Conservation (phyloP, 139 green algal species). For the Chlorella sorokiniana region DNA sequence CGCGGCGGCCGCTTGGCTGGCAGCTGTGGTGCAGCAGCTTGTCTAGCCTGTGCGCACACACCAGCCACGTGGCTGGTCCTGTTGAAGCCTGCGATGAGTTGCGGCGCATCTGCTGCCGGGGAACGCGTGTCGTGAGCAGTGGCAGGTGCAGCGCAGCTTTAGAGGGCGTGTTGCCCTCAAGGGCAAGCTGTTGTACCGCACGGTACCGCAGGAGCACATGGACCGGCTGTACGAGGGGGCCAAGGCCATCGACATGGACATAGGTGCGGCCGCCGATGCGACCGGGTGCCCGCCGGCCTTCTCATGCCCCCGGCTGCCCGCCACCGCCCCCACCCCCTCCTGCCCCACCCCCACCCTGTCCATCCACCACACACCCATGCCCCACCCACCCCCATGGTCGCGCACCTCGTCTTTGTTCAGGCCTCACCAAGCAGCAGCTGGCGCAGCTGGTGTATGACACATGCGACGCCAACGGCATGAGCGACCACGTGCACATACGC, state of each 20-base stretch:
- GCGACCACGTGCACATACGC: slow-evolving; percentile 70
- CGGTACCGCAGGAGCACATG: slow-evolving; percentile 58
- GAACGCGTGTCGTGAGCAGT: too few relatives aligned
- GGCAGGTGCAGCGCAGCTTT: too few relatives aligned
- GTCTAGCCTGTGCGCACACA: too few relatives aligned
- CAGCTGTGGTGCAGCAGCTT: background rate
- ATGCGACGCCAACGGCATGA: slow-evolving; percentile 72
- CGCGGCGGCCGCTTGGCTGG: too few relatives aligned
- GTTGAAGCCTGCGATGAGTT: too few relatives aligned
- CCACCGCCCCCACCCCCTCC: background rate
- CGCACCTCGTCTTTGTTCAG: too few relatives aligned
- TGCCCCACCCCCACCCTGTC: background rate
- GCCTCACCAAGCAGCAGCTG: slow-evolving; percentile 50
- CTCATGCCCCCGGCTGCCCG: background rate
- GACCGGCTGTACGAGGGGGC: slow-evolving; percentile 69
- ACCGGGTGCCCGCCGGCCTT: background rate
- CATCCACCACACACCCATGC: background rate
- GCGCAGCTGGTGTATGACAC: slow-evolving; percentile 63
- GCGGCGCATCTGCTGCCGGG: too few relatives aligned
- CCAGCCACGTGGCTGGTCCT: too few relatives aligned
- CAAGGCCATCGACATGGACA: slow-evolving; percentile 72
- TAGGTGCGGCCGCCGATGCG: slow-evolving; percentile 36
- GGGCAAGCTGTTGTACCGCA: too few relatives aligned
- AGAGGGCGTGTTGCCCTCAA: too few relatives aligned
- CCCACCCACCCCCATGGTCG: background rate